Conservation (phyloP, 768 basidiomycete species). For the Tricholoma furcatifolium region DNA sequence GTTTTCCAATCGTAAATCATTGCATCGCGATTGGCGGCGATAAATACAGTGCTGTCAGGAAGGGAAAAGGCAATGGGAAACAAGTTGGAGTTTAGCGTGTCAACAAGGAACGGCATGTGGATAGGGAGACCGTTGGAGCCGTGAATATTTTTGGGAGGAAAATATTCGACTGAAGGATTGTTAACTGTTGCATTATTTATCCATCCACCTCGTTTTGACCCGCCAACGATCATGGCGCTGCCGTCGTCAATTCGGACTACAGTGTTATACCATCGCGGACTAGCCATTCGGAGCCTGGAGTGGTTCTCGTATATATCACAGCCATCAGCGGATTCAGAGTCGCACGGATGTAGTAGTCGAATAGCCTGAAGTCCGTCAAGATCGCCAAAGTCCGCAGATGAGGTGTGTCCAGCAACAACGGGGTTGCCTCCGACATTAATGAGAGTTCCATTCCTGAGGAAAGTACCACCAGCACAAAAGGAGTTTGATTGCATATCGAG, state of each 20-base stretch:
- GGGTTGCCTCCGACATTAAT: constrained; percentile 84
- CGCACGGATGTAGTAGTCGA: constrained; percentile 70
- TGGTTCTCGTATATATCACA: constrained; percentile 73
- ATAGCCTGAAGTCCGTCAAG: constrained; percentile 71
- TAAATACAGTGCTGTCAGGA: constrained; percentile 68
- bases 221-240: constrained; percentile 82
- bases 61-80: constrained; percentile 77
- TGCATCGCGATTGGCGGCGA: constrained; percentile 77
- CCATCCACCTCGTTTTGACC: constrained; percentile 82
- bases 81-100: constrained; percentile 79
- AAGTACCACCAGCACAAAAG: constrained; percentile 83
- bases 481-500: constrained; percentile 74
- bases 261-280: constrained; percentile 81
- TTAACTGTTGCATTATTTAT: constrained; percentile 80
- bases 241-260: constrained; percentile 69
- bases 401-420: constrained; percentile 61
- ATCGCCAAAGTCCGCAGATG: constrained; percentile 75
- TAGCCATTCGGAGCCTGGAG: constrained; percentile 64
- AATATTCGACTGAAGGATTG: constrained; percentile 82
- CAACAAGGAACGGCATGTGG: constrained; percentile 57
- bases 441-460: constrained; percentile 73
- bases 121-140: constrained; percentile 68
- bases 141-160: constrained; percentile 74
- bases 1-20: constrained; percentile 77
- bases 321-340: constrained; percentile 37